Base-by-base conservation (phyloP, 2,329 filamentous ascomycete genomes). In the Metarhizium brunneum region DNA sequence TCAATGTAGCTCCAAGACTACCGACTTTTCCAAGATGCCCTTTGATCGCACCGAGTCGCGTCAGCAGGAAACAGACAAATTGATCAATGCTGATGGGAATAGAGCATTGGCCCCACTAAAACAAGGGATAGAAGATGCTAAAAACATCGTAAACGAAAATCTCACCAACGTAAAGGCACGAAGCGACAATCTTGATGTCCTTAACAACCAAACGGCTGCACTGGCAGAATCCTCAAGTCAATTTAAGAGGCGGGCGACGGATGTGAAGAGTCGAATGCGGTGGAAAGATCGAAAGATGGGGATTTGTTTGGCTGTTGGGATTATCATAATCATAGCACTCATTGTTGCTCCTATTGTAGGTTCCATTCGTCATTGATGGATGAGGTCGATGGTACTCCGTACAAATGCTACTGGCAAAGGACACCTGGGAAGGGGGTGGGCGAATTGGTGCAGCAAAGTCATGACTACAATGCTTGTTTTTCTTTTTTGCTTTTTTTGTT, bases 221-320 rank as follows among this genome's bases (percentile, higher is more conserved):
- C 25, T 25, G 25, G 25, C 25, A 0, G 25, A 25, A 25, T 25
- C 25, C 25, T 25, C 25, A 25, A 25, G 25, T 25, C 25, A 4
- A 25, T 25, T 25, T 25, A 25, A 25, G 25, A 25, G 25, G 25
- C 25, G 1, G 25, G 25, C 25, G 4, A 25, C 25, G 25, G 4
- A 25, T 25, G 25, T 25, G 64, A 88, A 94, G 75, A 82, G 95
- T 67, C 82, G 87, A 72, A 97, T 99, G 94, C 99, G 94, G 94
- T 97, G 92, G 92, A 97, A 97, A 85, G 97, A 99, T 25, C 70
- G 82, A 95, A 49, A 95, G 95, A 76, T 74, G 99, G 63, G 96
- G 97, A 91, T 86, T 83, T 6, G 71, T 99, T 67, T 92, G 59
- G 77, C 72, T 4, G 66, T 96, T 48, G 90, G 92, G 2, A 72